A percentile compares a stretch with the other conserved stretches of the same genome.
Conservation (phyloP, 1,139 yeast genomes). For the Saccharomyces hybrid region DNA sequence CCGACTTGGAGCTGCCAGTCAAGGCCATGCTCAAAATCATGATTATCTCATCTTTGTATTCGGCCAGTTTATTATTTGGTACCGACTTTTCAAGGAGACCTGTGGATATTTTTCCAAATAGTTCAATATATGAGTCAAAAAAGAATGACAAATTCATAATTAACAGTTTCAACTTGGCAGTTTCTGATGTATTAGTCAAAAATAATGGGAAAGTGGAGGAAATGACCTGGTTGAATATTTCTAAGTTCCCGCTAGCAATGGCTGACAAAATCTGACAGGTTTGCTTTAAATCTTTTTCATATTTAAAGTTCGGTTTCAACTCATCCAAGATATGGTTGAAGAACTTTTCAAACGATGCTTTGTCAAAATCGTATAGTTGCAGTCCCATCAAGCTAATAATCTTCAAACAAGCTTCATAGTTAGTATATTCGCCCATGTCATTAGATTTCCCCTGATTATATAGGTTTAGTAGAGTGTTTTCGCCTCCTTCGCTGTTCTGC, state of each 20-base stretch:
- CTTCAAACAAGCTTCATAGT: neutral
- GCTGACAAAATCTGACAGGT: slow-evolving; percentile 53
- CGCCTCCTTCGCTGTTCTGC: slow-evolving; percentile 54
- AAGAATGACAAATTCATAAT: slow-evolving; percentile 56
- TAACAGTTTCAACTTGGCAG: slow-evolving; percentile 52
- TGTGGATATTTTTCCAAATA: slow-evolving; percentile 26
- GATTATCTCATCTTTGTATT: slow-evolving; percentile 58
- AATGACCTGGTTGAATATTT: slow-evolving; percentile 43
- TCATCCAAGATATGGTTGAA: slow-evolving; percentile 46
- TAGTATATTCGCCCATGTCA: neutral
- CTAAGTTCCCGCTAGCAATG: slow-evolving; percentile 40
- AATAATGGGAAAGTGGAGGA: slow-evolving; percentile 35
- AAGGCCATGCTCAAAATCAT: slow-evolving; percentile 60
- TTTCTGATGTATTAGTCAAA: slow-evolving; percentile 31
- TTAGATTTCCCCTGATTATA: neutral
- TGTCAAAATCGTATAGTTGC: slow-evolving; percentile 31
- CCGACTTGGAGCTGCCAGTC: slow-evolving; percentile 57
- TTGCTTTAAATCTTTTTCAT: slow-evolving; percentile 52
- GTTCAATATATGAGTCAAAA: slow-evolving; percentile 37
- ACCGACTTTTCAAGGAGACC: slow-evolving; percentile 11
- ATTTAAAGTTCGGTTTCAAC: slow-evolving; percentile 45
- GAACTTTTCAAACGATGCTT: slow-evolving; percentile 33
- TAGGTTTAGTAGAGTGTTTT: slow-evolving; percentile 9
- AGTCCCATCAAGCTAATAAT: neutral
- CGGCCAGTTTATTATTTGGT: slow-evolving; percentile 32